A percentile compares a stretch with the other conserved stretches of the same genome.
Evolutionary conservation across 345 rosid genomes (phyloP).

Genomic region (Raphanus sativus): DNA sequence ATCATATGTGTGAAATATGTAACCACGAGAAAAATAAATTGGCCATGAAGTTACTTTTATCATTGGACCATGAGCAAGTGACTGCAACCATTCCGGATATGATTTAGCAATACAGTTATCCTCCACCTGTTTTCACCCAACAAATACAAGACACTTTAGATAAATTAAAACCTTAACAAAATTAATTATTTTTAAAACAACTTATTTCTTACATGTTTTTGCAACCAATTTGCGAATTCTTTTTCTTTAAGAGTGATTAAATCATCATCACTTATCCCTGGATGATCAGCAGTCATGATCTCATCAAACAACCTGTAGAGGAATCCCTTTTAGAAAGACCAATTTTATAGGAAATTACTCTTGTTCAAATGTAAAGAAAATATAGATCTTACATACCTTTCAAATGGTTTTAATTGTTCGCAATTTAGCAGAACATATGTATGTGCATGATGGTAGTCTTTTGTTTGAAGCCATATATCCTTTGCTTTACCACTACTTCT

Average conservation of each 20-base stretch:
- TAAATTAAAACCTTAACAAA: not conserved
- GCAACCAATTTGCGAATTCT: not conserved
- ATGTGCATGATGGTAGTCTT: not conserved
- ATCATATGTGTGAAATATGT: not conserved
- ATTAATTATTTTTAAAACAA: too few species aligned
- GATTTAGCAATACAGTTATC: not conserved
- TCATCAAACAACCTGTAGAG: not conserved
- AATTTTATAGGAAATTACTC: not conserved
- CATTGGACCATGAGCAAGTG: not conserved
- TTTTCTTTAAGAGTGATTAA: not conserved
- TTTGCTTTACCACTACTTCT: not conserved
- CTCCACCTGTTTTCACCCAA: not conserved
- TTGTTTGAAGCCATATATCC: not conserved
- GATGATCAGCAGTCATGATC: not conserved
- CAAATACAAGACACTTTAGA: not conserved
- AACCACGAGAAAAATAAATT: not conserved
- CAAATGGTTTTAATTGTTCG: not conserved
- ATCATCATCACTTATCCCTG: not conserved
- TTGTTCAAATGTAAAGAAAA: not conserved
- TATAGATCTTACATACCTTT: not conserved
- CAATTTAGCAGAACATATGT: not conserved
- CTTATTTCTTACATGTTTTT: not conserved
- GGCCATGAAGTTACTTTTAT: not conserved
- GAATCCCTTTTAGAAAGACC: not conserved
- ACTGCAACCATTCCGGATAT: not conserved